Conservation (phyloP, 345 rosid genomes). For the Salix udensis region DNA sequence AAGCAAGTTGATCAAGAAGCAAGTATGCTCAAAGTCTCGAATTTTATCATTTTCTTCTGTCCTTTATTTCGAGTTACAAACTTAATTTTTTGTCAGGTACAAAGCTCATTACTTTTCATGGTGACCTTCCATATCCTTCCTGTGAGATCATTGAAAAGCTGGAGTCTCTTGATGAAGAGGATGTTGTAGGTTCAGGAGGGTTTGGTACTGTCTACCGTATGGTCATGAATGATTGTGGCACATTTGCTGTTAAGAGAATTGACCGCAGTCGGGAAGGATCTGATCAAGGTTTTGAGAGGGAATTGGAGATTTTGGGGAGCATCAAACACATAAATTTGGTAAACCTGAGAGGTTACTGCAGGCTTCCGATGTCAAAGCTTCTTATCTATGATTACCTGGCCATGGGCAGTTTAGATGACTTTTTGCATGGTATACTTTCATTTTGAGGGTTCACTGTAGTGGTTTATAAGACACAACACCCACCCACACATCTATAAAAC, state of each 20-base stretch:
- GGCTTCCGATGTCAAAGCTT: slow-evolving; percentile 75
- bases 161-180: slow-evolving; percentile 89
- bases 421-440: slow-evolving; percentile 64
- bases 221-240: slow-evolving; percentile 98
- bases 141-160: slow-evolving; percentile 85
- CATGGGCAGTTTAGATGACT: slow-evolving; percentile 84
- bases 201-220: slow-evolving; percentile 91
- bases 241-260: slow-evolving; percentile 91
- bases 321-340: slow-evolving; percentile 93
- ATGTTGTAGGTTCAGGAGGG: slow-evolving; percentile 96
- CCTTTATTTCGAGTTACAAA: neutral
- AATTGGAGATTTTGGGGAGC: slow-evolving; percentile 90
- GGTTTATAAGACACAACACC: neutral
- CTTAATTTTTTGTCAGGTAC: slow-evolving; percentile 38
- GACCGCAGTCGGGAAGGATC: slow-evolving; percentile 85
- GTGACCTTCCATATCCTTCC: slow-evolving; percentile 89
- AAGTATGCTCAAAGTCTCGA: slow-evolving; percentile 35
- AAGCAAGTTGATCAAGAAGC: slow-evolving; percentile 72
- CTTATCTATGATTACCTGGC: slow-evolving; percentile 90
- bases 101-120: slow-evolving; percentile 90
- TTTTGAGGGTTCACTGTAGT: neutral
- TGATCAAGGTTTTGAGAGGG: slow-evolving; percentile 90
- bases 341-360: slow-evolving; percentile 90
- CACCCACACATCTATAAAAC: too few species aligned
- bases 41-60: neutral